Evolutionary conservation across 257 asterid genomes (phyloP).

Genomic region (Prunella vulgaris): DNA sequence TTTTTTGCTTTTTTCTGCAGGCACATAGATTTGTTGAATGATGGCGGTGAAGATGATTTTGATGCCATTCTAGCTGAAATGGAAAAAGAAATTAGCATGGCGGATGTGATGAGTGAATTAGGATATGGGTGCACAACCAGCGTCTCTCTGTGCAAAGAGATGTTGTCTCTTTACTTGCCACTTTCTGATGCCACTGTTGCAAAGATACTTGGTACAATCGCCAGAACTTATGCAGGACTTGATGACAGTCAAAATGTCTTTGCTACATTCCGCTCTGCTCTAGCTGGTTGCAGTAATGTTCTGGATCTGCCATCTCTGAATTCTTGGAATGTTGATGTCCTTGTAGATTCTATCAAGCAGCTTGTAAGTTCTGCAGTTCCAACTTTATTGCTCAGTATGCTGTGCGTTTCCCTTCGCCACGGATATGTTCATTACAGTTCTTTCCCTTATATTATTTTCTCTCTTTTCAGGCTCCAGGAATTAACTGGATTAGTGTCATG

Average conservation of each 20-base stretch:
- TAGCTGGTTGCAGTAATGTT: constrained; percentile 35
- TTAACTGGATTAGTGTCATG: constrained; percentile 71
- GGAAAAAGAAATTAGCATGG: constrained; percentile 94
- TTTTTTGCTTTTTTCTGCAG: constrained; percentile 31
- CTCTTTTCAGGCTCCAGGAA: constrained; percentile 63
- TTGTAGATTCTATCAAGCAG: constrained; percentile 82
- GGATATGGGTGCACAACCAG: constrained; percentile 88
- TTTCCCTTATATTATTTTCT: neutral
- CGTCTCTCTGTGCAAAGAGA: constrained; percentile 79
- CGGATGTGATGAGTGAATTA: constrained; percentile 83
- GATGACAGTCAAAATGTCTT: constrained; percentile 67
- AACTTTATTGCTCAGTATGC: constrained; percentile 9
- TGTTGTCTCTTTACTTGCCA: constrained; percentile 69
- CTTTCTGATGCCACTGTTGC: constrained; percentile 76
- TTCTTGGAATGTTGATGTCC: constrained; percentile 78
- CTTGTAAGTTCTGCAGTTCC: constrained; percentile 51
- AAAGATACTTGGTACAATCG: constrained; percentile 70
- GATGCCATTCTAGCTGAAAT: constrained; percentile 85
- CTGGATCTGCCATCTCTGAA: constrained; percentile 46
- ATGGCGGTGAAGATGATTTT: constrained; percentile 70
- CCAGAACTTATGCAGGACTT: constrained; percentile 59
- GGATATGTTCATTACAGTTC: neutral
- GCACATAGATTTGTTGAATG: constrained; percentile 51
- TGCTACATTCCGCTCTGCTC: constrained; percentile 69
- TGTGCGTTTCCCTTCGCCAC: neutral